Evolutionary conservation across 2,329 filamentous ascomycete genomes (phyloP).

Genomic region (Aureobasidium sp.): DNA sequence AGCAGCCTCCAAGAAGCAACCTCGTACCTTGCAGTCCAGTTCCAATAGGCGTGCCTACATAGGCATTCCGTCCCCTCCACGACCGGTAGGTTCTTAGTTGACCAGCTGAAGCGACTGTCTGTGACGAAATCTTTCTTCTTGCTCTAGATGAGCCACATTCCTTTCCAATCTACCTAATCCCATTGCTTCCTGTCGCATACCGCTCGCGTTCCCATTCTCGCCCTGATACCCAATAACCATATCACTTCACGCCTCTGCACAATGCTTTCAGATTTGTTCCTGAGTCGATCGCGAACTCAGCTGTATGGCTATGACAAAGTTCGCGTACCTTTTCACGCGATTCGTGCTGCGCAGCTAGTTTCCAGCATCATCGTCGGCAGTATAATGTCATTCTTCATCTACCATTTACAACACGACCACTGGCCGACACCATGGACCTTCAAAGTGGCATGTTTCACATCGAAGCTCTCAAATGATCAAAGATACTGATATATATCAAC

Average conservation of each 20-base stretch:
- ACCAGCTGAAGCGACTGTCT: neutral
- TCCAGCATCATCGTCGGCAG: conserved; percentile 41
- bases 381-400: conserved; percentile 49
- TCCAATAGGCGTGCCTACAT: conserved; percentile 2
- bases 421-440: conserved; percentile 52
- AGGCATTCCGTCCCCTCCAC: conserved; percentile 3
- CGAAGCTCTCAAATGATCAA: neutral
- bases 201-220: neutral
- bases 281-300: conserved; percentile 25
- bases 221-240: neutral
- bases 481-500: neutral
- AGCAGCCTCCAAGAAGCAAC: conserved; percentile 7
- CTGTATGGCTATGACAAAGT: conserved; percentile 35
- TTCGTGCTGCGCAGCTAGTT: conserved; percentile 34
- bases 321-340: conserved; percentile 33
- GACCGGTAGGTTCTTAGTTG: conserved; percentile 3
- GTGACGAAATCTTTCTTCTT: neutral
- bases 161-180: neutral
- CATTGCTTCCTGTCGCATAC: neutral
- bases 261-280: conserved; percentile 9
- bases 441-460: conserved; percentile 39
- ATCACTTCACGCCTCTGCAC: neutral
- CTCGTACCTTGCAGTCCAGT: conserved; percentile 11
- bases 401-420: conserved; percentile 42
- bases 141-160: neutral